Conservation (phyloP, 129 eudicot genomes). For the Arctium lappa region DNA sequence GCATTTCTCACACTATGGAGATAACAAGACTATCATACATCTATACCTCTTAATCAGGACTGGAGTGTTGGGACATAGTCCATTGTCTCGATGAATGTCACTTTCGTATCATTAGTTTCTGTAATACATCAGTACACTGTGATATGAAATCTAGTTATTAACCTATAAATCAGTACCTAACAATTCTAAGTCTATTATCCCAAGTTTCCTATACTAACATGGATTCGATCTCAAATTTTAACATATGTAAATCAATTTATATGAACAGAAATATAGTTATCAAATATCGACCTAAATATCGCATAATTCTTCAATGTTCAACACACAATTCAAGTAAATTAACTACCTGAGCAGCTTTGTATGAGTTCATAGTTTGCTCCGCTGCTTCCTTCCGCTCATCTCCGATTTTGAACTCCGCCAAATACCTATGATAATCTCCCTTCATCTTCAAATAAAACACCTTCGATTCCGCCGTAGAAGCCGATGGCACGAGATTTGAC, state of each 20-base stretch:
- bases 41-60: background rate
- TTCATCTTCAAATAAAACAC: conserved; percentile 67
- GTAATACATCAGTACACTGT: background rate
- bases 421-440: conserved; percentile 60
- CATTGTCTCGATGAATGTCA: background rate
- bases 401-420: conserved; percentile 54
- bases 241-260: background rate
- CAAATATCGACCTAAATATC: conserved; percentile 6
- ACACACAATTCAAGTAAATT: background rate
- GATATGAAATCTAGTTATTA: background rate
- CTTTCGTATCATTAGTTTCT: background rate
- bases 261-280: background rate
- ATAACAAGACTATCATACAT: background rate
- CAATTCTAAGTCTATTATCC: background rate
- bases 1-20: background rate
- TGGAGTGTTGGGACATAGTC: background rate
- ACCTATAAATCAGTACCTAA: conserved; percentile 6
- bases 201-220: background rate
- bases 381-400: conserved; percentile 56
- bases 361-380: conserved; percentile 50
- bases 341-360: conserved; percentile 41
- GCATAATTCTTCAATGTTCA: background rate
- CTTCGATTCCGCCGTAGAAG: conserved; percentile 50
- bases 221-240: conserved; percentile 3
- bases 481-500: conserved; percentile 42